These are phyloP conservation scores for Xylaria telfairii DNA, from an alignment of 495 filamentous ascomycete genomes.

Conservation along the genomic window DNA sequence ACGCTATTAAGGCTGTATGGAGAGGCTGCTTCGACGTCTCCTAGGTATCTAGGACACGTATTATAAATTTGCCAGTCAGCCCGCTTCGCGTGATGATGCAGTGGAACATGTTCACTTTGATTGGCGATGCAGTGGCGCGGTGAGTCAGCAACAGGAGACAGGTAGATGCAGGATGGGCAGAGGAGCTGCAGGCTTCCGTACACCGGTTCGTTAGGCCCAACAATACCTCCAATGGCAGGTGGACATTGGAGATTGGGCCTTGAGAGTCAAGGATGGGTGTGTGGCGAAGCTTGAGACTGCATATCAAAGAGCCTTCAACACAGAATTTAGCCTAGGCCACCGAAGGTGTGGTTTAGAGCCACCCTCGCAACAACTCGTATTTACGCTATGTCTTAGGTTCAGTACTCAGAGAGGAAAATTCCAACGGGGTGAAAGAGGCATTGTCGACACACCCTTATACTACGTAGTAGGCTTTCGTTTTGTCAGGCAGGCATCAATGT, in stretches of 20 bases:
- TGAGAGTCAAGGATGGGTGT: neutral
- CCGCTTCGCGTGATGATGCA: neutral
- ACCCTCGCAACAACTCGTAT: neutral
- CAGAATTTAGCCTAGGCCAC: neutral
- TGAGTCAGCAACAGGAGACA: neutral
- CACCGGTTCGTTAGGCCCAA: neutral
- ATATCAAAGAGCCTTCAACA: neutral
- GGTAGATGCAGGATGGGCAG: neutral
- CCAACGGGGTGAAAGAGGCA: neutral
- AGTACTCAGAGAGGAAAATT: too few species aligned
- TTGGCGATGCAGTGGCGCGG: neutral
- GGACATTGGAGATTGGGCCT: neutral
- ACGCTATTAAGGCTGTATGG: neutral
- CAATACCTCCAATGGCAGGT: neutral
- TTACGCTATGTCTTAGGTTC: neutral
- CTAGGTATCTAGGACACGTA: neutral
- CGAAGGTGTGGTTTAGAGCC: neutral
- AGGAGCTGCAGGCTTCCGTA: neutral
- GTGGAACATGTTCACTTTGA: neutral
- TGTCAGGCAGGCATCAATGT: neutral
- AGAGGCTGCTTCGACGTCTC: neutral
- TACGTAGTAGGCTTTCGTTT: neutral
- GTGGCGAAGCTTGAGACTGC: neutral
- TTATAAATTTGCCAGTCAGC: neutral
- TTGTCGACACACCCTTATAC: too few species aligned